phyloP scores from a whole-genome alignment of 2,329 filamentous ascomycete genomes.

The Trichophaea hybrida region DNA sequence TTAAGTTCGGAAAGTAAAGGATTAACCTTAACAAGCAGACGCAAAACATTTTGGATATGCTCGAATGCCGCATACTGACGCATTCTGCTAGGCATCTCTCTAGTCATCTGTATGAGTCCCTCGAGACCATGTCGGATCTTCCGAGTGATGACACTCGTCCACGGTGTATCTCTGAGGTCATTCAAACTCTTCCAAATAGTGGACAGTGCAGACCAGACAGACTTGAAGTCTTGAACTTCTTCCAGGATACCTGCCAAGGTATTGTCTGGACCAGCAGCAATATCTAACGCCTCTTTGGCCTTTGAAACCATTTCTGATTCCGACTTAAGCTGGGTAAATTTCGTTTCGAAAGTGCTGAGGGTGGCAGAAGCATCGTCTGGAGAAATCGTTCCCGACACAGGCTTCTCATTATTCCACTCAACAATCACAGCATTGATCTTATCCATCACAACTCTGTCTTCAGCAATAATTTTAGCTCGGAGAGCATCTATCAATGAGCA shows the following conservation, averaged over 20 bases:
- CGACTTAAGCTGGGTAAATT: conserved; percentile 69
- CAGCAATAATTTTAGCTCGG: conserved; percentile 82
- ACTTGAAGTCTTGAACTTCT: conserved; percentile 97
- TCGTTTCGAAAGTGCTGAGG: conserved; percentile 65
- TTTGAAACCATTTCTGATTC: conserved; percentile 89
- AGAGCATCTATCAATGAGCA: conserved; percentile 50
- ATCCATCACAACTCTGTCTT: conserved; percentile 80
- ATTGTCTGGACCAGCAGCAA: conserved; percentile 65
- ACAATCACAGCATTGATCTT: conserved; percentile 72
- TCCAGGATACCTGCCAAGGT: conserved; percentile 76
- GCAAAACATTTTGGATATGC: conserved; percentile 83
- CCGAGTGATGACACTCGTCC: conserved; percentile 88
- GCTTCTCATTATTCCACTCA: conserved; percentile 94
- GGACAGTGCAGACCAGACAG: conserved; percentile 88
- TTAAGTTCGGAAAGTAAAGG: conserved; percentile 77
- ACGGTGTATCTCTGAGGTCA: conserved; percentile 79
- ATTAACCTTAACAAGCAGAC: conserved; percentile 82
- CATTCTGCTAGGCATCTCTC: conserved; percentile 98
- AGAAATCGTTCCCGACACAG: conserved; percentile 83
- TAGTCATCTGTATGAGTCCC: conserved; percentile 89
- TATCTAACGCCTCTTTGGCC: conserved; percentile 89
- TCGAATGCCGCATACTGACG: conserved; percentile 99
- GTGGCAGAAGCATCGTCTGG: conserved; percentile 77
- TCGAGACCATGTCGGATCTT: conserved; percentile 85
- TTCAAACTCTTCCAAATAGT: conserved; percentile 96